Conservation (phyloP, 2,329 filamentous ascomycete genomes). For the Monascus ruber region DNA sequence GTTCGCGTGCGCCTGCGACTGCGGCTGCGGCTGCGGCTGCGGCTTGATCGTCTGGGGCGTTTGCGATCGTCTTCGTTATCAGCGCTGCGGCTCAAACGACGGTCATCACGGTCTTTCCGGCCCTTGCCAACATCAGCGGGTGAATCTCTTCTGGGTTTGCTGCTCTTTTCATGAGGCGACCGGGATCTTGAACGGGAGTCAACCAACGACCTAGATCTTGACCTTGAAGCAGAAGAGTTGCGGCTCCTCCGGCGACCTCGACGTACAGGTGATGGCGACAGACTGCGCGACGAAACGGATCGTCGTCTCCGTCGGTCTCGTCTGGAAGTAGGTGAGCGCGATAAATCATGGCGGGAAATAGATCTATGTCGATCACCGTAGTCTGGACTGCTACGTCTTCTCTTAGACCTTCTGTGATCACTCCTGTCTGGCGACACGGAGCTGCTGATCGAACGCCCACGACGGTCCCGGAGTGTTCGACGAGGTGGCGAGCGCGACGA, state of each 20-base stretch:
- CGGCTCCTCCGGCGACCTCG: conserved; percentile 21
- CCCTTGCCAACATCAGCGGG: conserved; percentile 42
- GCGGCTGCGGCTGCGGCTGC: conserved; percentile 19
- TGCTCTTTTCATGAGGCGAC: conserved; percentile 13
- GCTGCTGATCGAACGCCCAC: conserved; percentile 21
- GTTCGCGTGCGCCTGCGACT: conserved; percentile 16
- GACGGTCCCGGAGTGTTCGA: conserved; percentile 19
- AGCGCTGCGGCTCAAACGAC: conserved; percentile 26
- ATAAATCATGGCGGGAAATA: conserved; percentile 36
- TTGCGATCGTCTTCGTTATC: no score
- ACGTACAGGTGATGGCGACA: conserved; percentile 24
- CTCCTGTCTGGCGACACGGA: conserved; percentile 31
- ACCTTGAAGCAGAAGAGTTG: conserved; percentile 24
- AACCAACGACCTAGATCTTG: conserved; percentile 24
- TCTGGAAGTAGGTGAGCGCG: conserved; percentile 47
- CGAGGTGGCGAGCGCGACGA: conserved; percentile 20
- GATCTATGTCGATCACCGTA: conserved; percentile 40
- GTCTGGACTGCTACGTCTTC: conserved; percentile 21
- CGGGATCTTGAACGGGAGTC: conserved; percentile 23
- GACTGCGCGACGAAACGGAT: conserved; percentile 28
- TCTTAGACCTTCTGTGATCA: conserved; percentile 23
- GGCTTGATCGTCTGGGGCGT: conserved; percentile 2
- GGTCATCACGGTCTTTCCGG: conserved; percentile 30
- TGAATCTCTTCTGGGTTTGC: conserved; percentile 29
- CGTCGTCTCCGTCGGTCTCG: conserved; percentile 31